Base-by-base conservation (phyloP, 2,329 filamentous ascomycete genomes). In the Trichothecium roseum region DNA sequence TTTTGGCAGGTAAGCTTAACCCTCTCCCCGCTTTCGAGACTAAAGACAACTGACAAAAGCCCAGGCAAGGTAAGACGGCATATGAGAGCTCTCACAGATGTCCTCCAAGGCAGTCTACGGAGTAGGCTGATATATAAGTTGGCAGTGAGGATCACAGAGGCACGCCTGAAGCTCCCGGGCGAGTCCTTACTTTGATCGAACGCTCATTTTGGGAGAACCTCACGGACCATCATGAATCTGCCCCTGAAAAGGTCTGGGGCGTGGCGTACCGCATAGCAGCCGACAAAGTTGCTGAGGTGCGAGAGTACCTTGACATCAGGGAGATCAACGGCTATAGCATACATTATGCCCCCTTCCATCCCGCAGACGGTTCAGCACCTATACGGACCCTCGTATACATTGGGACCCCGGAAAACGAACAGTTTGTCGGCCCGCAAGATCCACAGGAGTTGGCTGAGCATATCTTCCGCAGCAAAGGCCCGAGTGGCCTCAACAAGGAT, bases 251-350 rank as follows among this genome's bases (percentile, higher is more conserved):
- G 48, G 86, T 95, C 48, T 96, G 88, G 88, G 91, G 91, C 39
- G 84, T 85, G 13, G 91, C 89, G 43, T 93, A 95, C 63, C 83
- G 89, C 52, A 89, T 94, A 58, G 68, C 72, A 18, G 59, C 78
- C 6, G 66, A 74, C 2, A 72, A 78, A 45, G 86, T 93, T 16
- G 70, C 77, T 40, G 81, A 89, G 61, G 89, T 95, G 4, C 81
- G 84, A 46, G 72, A 79, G 39, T 95, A 95, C 56, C 83, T 98
- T 32, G 88, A 96, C 58, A 89, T 95, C 45, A 81, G 91, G 31
- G 91, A 98, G 60, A 94, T 96, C 53, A 94, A 96, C 62, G 91
- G 91, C 18, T 98, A 98, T 61, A 84, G 80, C 36, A 93, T 94
- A 45, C 88, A 95, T 59, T 85, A 87, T 57, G 85, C 87, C 18